Evolutionary conservation across 768 basidiomycete genomes (phyloP).

Genomic region (Arthromyces matolae): DNA sequence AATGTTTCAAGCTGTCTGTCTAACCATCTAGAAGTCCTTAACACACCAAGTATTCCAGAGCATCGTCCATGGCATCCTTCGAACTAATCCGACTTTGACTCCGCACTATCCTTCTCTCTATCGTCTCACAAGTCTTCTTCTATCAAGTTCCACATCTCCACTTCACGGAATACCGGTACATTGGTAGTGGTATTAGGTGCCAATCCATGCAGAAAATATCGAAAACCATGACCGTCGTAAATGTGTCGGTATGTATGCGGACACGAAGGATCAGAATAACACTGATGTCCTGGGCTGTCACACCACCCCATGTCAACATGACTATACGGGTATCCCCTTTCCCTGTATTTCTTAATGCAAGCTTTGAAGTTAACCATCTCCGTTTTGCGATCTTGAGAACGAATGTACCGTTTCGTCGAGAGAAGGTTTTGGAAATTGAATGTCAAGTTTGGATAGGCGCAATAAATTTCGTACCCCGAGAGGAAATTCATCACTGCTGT

Average conservation of each 20-base stretch:
- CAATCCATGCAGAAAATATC: not conserved
- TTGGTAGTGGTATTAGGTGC: too few relatives aligned
- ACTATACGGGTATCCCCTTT: not conserved
- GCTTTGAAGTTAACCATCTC: not conserved
- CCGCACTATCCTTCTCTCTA: too few relatives aligned
- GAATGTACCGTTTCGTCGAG: not conserved
- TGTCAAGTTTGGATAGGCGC: constrained; percentile 2
- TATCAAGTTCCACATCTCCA: too few relatives aligned
- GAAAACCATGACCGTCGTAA: not conserved
- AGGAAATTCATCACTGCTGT: not conserved
- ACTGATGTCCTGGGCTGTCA: not conserved
- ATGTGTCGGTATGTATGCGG: not conserved
- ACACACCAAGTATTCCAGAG: too few relatives aligned
- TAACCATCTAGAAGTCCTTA: too few relatives aligned
- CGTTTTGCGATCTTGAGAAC: not conserved
- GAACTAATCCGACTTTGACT: too few relatives aligned
- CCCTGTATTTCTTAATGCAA: not conserved
- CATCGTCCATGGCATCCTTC: too few relatives aligned
- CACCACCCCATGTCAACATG: not conserved
- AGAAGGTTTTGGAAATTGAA: not conserved
- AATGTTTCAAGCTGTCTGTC: too few relatives aligned
- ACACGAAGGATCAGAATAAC: not conserved
- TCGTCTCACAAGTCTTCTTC: too few relatives aligned
- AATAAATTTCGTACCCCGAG: not conserved
- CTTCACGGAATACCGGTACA: too few relatives aligned